Evolutionary conservation across 2,329 filamentous ascomycete species (phyloP), one percentile per base, ranked within the genome.

Genomic region (Fusarium sp.): DNA sequence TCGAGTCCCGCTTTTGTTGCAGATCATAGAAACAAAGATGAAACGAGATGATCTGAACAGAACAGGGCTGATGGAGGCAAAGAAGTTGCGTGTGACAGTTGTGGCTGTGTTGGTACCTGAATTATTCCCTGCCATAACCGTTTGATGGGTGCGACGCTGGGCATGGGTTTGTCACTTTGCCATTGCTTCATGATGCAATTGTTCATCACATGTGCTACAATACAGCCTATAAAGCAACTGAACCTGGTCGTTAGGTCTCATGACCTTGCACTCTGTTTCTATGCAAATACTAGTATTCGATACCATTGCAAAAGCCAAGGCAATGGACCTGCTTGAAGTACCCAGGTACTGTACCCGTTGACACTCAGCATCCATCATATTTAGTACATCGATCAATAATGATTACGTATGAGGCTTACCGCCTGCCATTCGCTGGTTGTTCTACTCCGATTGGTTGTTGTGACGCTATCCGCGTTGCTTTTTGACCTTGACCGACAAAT

Each of bases 121-220:
- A 46, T 61, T 61, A 61, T 54, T 51, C 46, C 55, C 55, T 62
- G 46, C 7, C 23, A 21, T 23, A 21, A 18, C 40, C 8, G 55
- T 20, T 12, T 46, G 25, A 21, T 20, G 13, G 21, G 54, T 47
- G 53, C 11, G 20, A 42, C 11, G 27, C 10, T 40, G 43, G n/a
- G 16, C 45, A 63, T 57, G 32, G 40, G 30, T 14, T 50, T 46
- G 25, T 63, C 40, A 21, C 23, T 41, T 51, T 28, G 20, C 32
- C 49, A 56, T 56, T 20, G 4, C 45, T 32, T 23, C 8, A 59
- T 63, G 58, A 50, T 63, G 61, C 45, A 56, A 63, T 56, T 49
- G 4, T 62, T 49, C 34, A 51, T 21, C 18, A 41, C 32, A 41
- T 16, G 34, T 20, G 18, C 12, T 28, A 47, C 45, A 28, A 47